These are phyloP conservation scores for Trametopsis cervina DNA, from an alignment of 768 basidiomycete genomes.

Conservation along the genomic window DNA sequence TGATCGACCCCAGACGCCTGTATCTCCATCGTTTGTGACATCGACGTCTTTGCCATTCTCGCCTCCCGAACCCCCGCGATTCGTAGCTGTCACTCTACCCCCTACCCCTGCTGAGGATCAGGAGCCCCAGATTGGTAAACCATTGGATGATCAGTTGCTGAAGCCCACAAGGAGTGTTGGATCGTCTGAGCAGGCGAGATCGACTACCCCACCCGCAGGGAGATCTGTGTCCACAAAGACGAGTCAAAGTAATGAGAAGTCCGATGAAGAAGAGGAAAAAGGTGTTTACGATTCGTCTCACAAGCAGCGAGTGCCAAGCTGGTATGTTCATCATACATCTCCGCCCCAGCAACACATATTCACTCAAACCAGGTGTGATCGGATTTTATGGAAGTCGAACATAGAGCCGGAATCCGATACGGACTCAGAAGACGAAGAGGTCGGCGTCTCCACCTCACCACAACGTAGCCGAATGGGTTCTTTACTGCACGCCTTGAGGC, in stretches of 20 bases:
- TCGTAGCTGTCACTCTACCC: conserved; percentile 6
- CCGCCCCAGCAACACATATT: background rate
- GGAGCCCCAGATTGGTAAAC: background rate
- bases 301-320: conserved; percentile 80
- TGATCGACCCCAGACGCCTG: background rate
- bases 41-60: conserved; percentile 1
- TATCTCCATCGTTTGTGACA: background rate
- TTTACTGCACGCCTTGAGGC: conserved; percentile 50
- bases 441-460: conserved; percentile 20
- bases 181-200: conserved; percentile 1
- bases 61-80: conserved; percentile 5
- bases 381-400: conserved; percentile 78
- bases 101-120: conserved; percentile 6
- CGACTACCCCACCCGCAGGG: conserved; percentile 9
- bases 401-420: conserved; percentile 40
- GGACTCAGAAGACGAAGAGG: conserved; percentile 23
- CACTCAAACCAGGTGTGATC: conserved; percentile 59
- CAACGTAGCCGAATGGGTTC: conserved; percentile 45
- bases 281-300: conserved; percentile 78
- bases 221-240: conserved; percentile 12
- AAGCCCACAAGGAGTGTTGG: conserved; percentile 5
- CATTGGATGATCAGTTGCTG: conserved; percentile 4
- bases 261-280: conserved; percentile 39
- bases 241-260: conserved; percentile 29
- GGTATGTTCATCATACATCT: conserved; percentile 37